Conservation (phyloP, 305 asterid genomes). For the Fraxinus ornus region DNA sequence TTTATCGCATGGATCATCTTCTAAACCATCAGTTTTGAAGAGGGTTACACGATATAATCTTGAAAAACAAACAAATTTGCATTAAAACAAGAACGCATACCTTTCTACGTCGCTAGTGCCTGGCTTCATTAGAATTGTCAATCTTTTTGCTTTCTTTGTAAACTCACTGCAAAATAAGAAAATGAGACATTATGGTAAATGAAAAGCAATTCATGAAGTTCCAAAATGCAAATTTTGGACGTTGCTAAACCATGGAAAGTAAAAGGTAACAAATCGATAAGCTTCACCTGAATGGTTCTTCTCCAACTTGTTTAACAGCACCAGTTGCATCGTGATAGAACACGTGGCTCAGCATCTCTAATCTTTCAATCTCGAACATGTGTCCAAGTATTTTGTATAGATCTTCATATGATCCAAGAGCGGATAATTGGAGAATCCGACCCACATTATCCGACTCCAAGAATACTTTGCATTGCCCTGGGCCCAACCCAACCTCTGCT, state of each 20-base stretch:
- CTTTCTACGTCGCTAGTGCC: conserved; percentile 25
- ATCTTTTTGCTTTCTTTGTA: conserved; percentile 28
- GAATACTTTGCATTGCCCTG: conserved; percentile 81
- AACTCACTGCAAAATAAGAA: conserved; percentile 38
- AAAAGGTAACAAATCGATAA: not conserved
- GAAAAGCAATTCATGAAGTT: conserved; percentile 5
- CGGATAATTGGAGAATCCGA: conserved; percentile 69
- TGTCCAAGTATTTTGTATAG: conserved; percentile 54
- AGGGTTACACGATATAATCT: not conserved
- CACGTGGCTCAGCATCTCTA: conserved; percentile 54
- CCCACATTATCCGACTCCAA: conserved; percentile 79
- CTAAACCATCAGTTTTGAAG: not conserved
- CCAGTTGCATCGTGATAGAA: conserved; percentile 61
- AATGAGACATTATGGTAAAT: conserved; percentile 3
- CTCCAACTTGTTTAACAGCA: conserved; percentile 69
- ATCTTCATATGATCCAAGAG: conserved; percentile 74
- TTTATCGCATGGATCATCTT: not conserved
- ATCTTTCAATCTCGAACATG: conserved; percentile 67
- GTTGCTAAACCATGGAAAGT: not conserved
- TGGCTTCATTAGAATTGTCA: conserved; percentile 36
- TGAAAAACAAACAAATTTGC: not conserved
- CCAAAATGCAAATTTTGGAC: not conserved
- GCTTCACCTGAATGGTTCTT: conserved; percentile 75
- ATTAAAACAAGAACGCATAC: not conserved
- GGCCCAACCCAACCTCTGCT: conserved; percentile 48